Percentiles rank a stretch among this genome's conserved stretches.
Evolutionary conservation across 257 asterid genomes (phyloP).

Genomic region (Solanum microdontum): DNA sequence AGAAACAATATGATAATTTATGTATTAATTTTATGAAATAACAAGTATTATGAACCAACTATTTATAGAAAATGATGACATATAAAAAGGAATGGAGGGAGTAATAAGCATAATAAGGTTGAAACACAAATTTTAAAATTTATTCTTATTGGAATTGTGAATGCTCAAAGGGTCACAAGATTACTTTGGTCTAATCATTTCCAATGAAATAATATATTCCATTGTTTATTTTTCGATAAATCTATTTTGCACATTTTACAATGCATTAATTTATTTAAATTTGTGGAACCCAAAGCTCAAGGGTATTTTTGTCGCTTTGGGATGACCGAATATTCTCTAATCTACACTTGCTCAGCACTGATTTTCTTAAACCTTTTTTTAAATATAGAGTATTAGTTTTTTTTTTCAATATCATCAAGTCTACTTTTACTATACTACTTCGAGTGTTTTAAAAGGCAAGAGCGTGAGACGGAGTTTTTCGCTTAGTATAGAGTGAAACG

Average conservation of each 20-base stretch:
- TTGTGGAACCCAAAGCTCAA: conserved; percentile 32
- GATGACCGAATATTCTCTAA: conserved; percentile 78
- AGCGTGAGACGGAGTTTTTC: no score
- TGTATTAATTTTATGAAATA: no score
- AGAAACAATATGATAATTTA: no score
- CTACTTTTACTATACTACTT: neutral
- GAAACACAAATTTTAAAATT: neutral
- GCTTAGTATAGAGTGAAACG: no score
- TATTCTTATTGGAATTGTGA: neutral
- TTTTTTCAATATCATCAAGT: neutral
- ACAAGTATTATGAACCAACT: no score
- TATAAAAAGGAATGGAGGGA: no score
- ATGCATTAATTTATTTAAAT: conserved; percentile 26
- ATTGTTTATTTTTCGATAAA: neutral
- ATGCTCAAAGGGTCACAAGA: neutral
- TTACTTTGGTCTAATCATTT: neutral
- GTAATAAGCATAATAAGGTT: neutral
- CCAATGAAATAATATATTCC: neutral
- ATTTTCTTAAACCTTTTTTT: conserved; percentile 5
- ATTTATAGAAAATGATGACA: no score
- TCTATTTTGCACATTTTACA: neutral
- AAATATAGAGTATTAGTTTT: neutral
- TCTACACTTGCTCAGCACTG: conserved; percentile 23
- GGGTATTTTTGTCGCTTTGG: conserved; percentile 87
- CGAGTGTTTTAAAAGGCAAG: no score